These are phyloP conservation scores for Populus hybrid DNA, from an alignment of 441 rosid genomes.

Conservation along the genomic window DNA sequence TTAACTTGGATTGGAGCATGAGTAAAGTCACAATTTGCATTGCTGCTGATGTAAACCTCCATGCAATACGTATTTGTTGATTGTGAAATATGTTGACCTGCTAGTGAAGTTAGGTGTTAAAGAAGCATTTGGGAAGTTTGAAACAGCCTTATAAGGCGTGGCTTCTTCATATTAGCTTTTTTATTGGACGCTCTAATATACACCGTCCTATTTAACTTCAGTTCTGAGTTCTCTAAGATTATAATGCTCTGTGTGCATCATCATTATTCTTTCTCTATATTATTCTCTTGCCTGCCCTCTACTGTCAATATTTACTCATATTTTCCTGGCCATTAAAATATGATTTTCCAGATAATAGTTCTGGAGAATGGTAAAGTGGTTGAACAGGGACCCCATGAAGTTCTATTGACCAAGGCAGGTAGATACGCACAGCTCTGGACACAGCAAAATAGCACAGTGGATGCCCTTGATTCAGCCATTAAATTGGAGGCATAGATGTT, in stretches of 20 bases:
- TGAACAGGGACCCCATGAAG: conserved; percentile 92
- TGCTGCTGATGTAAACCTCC: background rate
- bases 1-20: background rate
- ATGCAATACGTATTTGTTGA: background rate
- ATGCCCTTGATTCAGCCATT: conserved; percentile 57
- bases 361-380: conserved; percentile 91
- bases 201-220: background rate
- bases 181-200: background rate
- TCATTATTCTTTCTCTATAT: background rate
- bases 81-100: background rate
- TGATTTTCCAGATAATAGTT: conserved; percentile 70
- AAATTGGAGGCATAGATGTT: conserved; percentile 39
- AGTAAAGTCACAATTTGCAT: background rate
- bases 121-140: background rate
- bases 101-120: background rate
- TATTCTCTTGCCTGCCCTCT: background rate
- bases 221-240: background rate
- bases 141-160: background rate
- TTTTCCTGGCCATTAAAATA: background rate
- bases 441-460: conserved; percentile 74
- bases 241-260: background rate
- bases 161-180: background rate
- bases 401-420: conserved; percentile 67
- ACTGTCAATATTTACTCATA: background rate
- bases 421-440: conserved; percentile 97